These are phyloP conservation scores for Cucurbita ficifolia DNA, from an alignment of 306 rosid species.

Conservation along the genomic window DNA sequence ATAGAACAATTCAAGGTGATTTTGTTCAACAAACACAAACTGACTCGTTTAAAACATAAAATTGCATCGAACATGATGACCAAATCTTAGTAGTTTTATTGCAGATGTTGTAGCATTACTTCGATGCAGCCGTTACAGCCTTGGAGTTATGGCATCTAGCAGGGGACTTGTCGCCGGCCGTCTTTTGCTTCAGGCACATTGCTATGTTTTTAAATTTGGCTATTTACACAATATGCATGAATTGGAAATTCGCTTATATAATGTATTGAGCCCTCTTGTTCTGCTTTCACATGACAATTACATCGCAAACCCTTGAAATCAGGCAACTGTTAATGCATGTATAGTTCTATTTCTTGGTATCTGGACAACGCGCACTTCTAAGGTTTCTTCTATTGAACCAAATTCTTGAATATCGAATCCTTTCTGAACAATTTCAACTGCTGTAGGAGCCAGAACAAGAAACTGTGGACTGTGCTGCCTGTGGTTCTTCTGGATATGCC, in stretches of 20 bases:
- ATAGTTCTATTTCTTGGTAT: background rate
- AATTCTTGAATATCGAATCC: background rate
- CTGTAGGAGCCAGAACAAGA: conserved; percentile 62
- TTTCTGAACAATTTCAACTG: background rate
- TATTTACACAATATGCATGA: background rate
- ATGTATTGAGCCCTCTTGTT: background rate
- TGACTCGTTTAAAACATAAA: background rate
- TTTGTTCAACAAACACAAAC: background rate
- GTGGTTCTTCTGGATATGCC: conserved; percentile 66
- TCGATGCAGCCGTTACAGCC: conserved; percentile 79
- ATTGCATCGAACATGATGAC: background rate
- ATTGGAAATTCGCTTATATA: background rate
- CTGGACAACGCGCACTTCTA: background rate
- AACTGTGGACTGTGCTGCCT: conserved; percentile 52
- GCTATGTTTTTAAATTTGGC: background rate
- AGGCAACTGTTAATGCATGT: background rate
- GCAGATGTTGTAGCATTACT: conserved; percentile 83
- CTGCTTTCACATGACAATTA: background rate
- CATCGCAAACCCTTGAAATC: background rate
- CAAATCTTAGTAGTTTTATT: background rate
- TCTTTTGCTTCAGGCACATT: conserved; percentile 42
- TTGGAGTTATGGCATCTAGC: conserved; percentile 93
- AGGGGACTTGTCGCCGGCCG: conserved; percentile 81
- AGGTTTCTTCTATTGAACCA: background rate
- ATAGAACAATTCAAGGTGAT: conserved; percentile 74